Conservation (phyloP, 345 rosid genomes). For the Euphorbia lathyris region DNA sequence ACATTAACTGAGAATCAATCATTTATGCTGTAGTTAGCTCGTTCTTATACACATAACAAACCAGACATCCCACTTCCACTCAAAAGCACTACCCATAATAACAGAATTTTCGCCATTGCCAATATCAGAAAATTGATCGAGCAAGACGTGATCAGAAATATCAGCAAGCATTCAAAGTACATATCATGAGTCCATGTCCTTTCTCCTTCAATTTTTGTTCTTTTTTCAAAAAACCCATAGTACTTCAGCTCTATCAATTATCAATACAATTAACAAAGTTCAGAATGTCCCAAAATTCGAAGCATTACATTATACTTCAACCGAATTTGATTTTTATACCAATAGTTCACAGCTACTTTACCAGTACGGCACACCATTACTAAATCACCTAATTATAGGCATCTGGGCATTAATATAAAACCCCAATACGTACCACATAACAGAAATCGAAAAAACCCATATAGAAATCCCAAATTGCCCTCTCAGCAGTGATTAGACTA, state of each 20-base stretch:
- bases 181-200: background rate
- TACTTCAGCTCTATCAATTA: background rate
- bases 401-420: background rate
- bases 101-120: background rate
- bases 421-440: background rate
- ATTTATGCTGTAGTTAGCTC: background rate
- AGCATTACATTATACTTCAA: background rate
- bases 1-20: background rate
- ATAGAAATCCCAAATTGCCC: constrained; percentile 18
- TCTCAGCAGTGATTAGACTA: background rate
- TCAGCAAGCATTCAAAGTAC: background rate
- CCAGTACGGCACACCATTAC: background rate
- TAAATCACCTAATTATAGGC: constrained; percentile 10
- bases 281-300: background rate
- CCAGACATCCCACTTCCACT: background rate
- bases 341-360: background rate
- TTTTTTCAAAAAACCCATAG: background rate
- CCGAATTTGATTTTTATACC: background rate
- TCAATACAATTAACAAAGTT: background rate
- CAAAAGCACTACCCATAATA: background rate
- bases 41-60: background rate
- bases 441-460: background rate
- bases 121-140: background rate
- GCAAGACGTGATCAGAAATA: background rate
- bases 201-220: background rate